Conservation (phyloP, 2,329 filamentous ascomycete genomes). For the Fonsecaea multimorphosa region DNA sequence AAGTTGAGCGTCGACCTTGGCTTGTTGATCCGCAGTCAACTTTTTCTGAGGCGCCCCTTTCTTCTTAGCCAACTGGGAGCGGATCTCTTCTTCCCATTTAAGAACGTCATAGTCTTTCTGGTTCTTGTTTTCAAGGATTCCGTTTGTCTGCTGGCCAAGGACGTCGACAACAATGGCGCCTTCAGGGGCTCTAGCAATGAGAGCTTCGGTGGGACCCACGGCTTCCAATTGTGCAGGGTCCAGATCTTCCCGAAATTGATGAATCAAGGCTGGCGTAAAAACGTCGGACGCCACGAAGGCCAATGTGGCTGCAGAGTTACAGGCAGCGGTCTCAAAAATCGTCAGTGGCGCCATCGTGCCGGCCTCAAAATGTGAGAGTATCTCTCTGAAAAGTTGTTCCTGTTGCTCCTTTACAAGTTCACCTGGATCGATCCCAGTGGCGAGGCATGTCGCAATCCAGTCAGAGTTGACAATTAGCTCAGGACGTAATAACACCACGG, state of each 20-base stretch:
- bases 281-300: slow-evolving; percentile 89
- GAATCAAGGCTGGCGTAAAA: slow-evolving; percentile 76
- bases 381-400: slow-evolving; percentile 68
- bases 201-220: slow-evolving; percentile 85
- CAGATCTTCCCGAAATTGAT: slow-evolving; percentile 76
- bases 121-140: slow-evolving; percentile 78
- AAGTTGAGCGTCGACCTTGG: slow-evolving; percentile 88
- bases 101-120: slow-evolving; percentile 93
- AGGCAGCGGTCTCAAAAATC: slow-evolving; percentile 71
- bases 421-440: slow-evolving; percentile 81
- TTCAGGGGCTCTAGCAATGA: slow-evolving; percentile 89
- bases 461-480: slow-evolving; percentile 77
- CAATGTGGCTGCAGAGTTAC: slow-evolving; percentile 83
- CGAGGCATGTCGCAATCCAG: slow-evolving; percentile 90
- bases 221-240: slow-evolving; percentile 70
- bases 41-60: slow-evolving; percentile 86
- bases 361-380: slow-evolving; percentile 33
- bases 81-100: slow-evolving; percentile 95
- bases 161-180: slow-evolving; percentile 90
- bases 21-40: slow-evolving; percentile 83
- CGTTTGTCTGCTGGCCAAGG: slow-evolving; percentile 78
- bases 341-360: slow-evolving; percentile 43
- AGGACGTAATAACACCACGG: slow-evolving; percentile 78
- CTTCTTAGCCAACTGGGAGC: slow-evolving; percentile 86
- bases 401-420: slow-evolving; percentile 70